Evolutionary conservation across 2,329 filamentous ascomycete genomes (phyloP), one percentile per base, ranked within the genome.

Genomic region (Elsinoe arachidis): DNA sequence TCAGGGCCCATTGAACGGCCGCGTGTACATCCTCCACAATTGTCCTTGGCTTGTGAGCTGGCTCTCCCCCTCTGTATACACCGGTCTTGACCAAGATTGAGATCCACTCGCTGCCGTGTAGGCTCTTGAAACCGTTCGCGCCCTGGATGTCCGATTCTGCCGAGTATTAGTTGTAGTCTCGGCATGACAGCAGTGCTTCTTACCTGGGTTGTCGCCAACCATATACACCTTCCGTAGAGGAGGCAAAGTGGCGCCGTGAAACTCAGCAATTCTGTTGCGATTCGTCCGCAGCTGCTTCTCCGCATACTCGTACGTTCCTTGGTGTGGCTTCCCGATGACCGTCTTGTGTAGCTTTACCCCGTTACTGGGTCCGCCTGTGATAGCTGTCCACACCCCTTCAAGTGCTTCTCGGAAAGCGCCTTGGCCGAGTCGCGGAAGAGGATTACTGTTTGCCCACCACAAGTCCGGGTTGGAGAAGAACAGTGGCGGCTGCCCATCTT

Each of bases 381-480:
- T 75, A 17, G 84, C 82, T 5, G 75, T 70, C 90, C 90, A 96
- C 1, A 93, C 80, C 0, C 90, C 91, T 62, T 85, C 81, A 14
- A 97, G 73, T 0, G 90, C 88, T 44, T 86, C 86, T 61, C 88
- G 83, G 72, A 97, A 97, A 0, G 88, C 90, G 15, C 93, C 93
- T 70, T 96, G 93, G 1, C 92, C 93, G 41, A 97, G 81, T 4
- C 93, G 85, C 30, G 92, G 89, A 52, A 92, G 80, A 60, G 87
- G 88, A 70, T 95, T 92, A 34, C 81, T 82, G 0, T 90, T 87
- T 54, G 90, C 87, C 91, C 91, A 99, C 66, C 90, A 80, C 2
- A 97, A 76, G 72, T 99, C 93, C 1, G 88, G 83, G 70, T 97
- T 97, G 46, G 86, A 91, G 70, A 95, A 96, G 76, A 86, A 95